Evolutionary conservation across 108 stramenopile genomes (phyloP), one percentile per base, ranked within the genome.

Genomic region (Mediolabrus comicus): DNA sequence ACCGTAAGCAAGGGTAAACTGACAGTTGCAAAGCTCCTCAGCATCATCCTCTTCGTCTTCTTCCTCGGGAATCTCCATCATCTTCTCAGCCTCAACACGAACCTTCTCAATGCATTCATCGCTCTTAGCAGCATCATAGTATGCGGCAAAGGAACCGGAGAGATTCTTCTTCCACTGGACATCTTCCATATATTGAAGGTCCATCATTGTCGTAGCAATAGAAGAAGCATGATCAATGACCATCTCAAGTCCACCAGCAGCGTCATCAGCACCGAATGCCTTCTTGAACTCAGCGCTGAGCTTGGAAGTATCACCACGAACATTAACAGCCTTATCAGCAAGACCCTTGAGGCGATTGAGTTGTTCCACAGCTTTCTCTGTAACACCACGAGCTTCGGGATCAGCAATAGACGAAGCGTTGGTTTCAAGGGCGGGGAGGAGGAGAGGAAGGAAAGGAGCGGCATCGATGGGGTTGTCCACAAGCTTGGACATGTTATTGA

Each of bases 1-100:
- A 84, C 98, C 99, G 91, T 98, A 99, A 12, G 99, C 99, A 53
- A 99, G 89, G 38, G 99, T 98, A 86, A 99, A 99, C 59, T 92
- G 88, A 83, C 98, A 98, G 94, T 99, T 97, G 83, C 98, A 99
- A 29, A 99, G 85, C 62, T 97, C 96, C 79, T 99, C 98, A 59
- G 96, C 96, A 72, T 98, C 97, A 51, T 99, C 99, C 7, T 99
- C 98, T 10, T 94, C 97, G 60, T 97, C 95, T 11, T 96, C 97
- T 34, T 95, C 95, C 35, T 96, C 94, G 32, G 86, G 86, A 53
- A 93, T 83, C 33, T 81, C 91, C 57, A 97, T 60, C 90, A 89
- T 91, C 55, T 81, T 85, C 75, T 95, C 95, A 58, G 91, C 92
- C 68, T 89, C 84, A 4, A 74, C 84, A 61, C 94, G 92, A 59